phyloP scores from a whole-genome alignment of 2,329 filamentous ascomycete genomes.

The Beauveria pseudobassiana region DNA sequence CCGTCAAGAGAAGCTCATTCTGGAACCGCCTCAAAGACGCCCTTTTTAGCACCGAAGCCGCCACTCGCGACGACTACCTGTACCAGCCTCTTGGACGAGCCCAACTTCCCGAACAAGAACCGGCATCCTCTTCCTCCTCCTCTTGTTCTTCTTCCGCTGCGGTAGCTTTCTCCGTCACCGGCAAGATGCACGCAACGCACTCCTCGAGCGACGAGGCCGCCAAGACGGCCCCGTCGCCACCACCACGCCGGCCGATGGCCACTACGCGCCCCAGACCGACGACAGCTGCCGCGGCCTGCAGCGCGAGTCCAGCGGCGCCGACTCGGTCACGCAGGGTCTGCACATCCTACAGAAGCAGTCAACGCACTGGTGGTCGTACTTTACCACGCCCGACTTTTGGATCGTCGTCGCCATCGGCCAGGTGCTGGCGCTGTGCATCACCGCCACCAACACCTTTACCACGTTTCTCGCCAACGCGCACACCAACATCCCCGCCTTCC shows the following conservation, averaged over 20 bases:
- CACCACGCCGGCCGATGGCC: constrained; percentile 8
- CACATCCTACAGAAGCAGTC: constrained; percentile 46
- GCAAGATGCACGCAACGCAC: not conserved
- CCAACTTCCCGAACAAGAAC: not conserved
- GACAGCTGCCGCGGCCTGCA: not conserved
- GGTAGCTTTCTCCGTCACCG: not conserved
- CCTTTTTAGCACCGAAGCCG: not conserved
- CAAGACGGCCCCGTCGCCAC: constrained; percentile 12
- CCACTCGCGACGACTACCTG: not conserved
- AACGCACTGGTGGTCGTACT: constrained; percentile 62
- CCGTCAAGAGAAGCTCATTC: not conserved
- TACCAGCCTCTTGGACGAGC: not conserved
- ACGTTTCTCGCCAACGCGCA: constrained; percentile 58
- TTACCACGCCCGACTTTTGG: constrained; percentile 83
- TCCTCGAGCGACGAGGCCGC: constrained; percentile 16
- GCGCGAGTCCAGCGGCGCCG: constrained; percentile 14
- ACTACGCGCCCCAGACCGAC: not conserved
- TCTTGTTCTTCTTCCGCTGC: not conserved
- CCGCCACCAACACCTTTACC: constrained; percentile 85
- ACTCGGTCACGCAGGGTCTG: constrained; percentile 43
- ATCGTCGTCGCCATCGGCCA: constrained; percentile 74
- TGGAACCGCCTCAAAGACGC: not conserved
- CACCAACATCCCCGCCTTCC: constrained; percentile 87
- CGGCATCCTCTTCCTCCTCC: not conserved
- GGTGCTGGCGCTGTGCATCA: constrained; percentile 81